Percentiles rank a stretch among this genome's conserved stretches.
Evolutionary conservation across 2,329 filamentous ascomycete species (phyloP).

Genomic region (Grosmannia serpens): DNA sequence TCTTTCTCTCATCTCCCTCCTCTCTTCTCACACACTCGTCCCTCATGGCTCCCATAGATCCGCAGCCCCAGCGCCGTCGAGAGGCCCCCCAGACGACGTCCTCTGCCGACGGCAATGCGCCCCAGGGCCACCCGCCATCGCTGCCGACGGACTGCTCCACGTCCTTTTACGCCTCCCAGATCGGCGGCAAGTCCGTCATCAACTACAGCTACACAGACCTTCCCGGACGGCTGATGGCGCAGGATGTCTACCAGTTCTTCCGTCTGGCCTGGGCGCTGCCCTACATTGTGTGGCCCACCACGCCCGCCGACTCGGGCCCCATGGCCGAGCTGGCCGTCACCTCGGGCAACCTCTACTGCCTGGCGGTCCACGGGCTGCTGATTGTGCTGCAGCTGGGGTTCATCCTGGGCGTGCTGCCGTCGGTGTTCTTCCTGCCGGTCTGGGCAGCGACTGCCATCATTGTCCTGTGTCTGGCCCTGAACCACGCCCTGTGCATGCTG

Average conservation of each 20-base stretch:
- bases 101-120: not conserved
- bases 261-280: conserved; percentile 44
- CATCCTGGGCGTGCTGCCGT: conserved; percentile 46
- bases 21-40: not conserved
- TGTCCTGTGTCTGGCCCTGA: conserved; percentile 34
- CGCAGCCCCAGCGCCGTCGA: not conserved
- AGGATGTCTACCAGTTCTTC: conserved; percentile 45
- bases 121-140: not conserved
- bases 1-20: not conserved
- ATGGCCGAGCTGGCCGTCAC: conserved; percentile 56
- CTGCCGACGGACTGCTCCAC: not conserved
- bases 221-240: conserved; percentile 37
- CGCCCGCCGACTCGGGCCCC: conserved; percentile 36
- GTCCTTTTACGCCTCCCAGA: conserved; percentile 46
- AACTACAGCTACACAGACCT: conserved; percentile 50
- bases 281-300: conserved; percentile 48
- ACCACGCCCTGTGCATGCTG: conserved; percentile 38
- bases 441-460: conserved; percentile 32
- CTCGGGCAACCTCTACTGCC: conserved; percentile 40
- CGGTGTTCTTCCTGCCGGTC: conserved; percentile 34
- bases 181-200: conserved; percentile 44
- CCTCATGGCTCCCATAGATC: not conserved
- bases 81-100: not conserved
- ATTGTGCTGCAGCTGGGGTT: conserved; percentile 48
- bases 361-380: conserved; percentile 48